Evolutionary conservation across 1,139 yeast species (phyloP), one percentile per base, ranked within the genome.

Genomic region (Sporopachydermia cereana): DNA sequence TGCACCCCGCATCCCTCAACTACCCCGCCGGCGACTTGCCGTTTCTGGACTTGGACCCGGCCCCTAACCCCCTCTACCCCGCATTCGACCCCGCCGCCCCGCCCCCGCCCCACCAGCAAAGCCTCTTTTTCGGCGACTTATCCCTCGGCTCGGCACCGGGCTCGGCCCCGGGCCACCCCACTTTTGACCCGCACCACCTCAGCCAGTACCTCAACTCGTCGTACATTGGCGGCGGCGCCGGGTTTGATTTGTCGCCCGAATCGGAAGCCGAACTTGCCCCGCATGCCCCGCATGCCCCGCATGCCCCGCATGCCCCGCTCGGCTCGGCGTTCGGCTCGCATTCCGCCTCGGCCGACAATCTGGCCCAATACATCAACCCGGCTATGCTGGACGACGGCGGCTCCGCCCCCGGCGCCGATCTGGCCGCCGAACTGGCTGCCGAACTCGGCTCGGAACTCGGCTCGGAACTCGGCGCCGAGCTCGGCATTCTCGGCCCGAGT

Each of bases 1-100:
- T 79, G 45, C 61, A 68, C 51, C 61, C 66, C 9, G 63, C 62
- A 39, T 62, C 67, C 2, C 47, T 69, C 7, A 66, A 66, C 2
- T 47, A 64, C 30, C 61, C 61, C n/a, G 57, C 59, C n/a, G n/a
- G n/a, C n/a, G 60, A 57, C 24, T 42, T 63, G 18, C 55, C 56
- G 16, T 57, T 58, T 24, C 55, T 63, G 43, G 50, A 52, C 34
- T 45, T 57, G 22, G 63, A 60, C 42, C 46, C 36, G 30, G 43
- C 49, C 54, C 41, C 34, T 44, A 49, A 36, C 43, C 47, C 57
- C 48, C n/a, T n/a, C n/a, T n/a, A n/a, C n/a, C n/a, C n/a, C n/a
- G n/a, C n/a, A n/a, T n/a, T n/a, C n/a, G n/a, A n/a, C n/a, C n/a
- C n/a, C n/a, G n/a, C n/a, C n/a, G n/a, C n/a, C n/a, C n/a, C n/a